These are phyloP conservation scores for Samsoniella hepiali DNA, from an alignment of 2,329 filamentous ascomycete species.

Conservation along the genomic window DNA sequence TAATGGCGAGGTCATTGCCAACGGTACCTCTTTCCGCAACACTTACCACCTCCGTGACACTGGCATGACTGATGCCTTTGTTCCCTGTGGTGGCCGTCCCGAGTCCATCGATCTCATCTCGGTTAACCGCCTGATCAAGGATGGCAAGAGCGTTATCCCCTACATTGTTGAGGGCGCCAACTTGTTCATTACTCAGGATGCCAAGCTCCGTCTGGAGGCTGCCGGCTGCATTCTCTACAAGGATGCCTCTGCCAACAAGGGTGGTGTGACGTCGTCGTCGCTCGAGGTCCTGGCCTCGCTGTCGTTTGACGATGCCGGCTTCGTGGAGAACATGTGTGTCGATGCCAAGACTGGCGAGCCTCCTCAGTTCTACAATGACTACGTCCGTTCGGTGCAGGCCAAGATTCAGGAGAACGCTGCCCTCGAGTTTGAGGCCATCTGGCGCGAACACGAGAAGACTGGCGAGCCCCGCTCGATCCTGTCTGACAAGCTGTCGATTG, in stretches of 20 bases:
- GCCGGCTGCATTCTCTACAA: slow-evolving; percentile 97
- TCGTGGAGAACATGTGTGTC: slow-evolving; percentile 92
- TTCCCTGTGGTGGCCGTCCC: slow-evolving; percentile 92
- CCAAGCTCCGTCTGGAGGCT: slow-evolving; percentile 89
- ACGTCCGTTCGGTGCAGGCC: slow-evolving; percentile 87
- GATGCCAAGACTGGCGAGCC: slow-evolving; percentile 62
- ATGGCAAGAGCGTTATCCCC: slow-evolving; percentile 82
- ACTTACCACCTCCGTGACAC: slow-evolving; percentile 86
- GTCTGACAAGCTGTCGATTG: slow-evolving; percentile 83
- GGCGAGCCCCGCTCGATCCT: slow-evolving; percentile 78
- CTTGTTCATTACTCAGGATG: slow-evolving; percentile 97
- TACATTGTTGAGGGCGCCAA: slow-evolving; percentile 99
- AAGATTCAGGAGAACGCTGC: slow-evolving; percentile 88
- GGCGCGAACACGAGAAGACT: slow-evolving; percentile 85
- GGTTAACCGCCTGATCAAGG: slow-evolving; percentile 81
- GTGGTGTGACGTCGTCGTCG: slow-evolving; percentile 94
- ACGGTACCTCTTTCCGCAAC: slow-evolving; percentile 95
- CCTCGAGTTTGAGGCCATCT: slow-evolving; percentile 97
- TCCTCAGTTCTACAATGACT: slow-evolving; percentile 88
- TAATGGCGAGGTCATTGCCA: slow-evolving; percentile 78
- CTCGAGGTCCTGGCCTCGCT: slow-evolving; percentile 92
- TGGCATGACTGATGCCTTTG: slow-evolving; percentile 79
- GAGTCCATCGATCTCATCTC: slow-evolving; percentile 93
- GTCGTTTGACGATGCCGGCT: slow-evolving; percentile 86
- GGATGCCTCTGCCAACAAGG: slow-evolving; percentile 97